These are phyloP conservation scores for Blastobotrys mokoenaii DNA, from an alignment of 805 yeast species.

Conservation along the genomic window DNA sequence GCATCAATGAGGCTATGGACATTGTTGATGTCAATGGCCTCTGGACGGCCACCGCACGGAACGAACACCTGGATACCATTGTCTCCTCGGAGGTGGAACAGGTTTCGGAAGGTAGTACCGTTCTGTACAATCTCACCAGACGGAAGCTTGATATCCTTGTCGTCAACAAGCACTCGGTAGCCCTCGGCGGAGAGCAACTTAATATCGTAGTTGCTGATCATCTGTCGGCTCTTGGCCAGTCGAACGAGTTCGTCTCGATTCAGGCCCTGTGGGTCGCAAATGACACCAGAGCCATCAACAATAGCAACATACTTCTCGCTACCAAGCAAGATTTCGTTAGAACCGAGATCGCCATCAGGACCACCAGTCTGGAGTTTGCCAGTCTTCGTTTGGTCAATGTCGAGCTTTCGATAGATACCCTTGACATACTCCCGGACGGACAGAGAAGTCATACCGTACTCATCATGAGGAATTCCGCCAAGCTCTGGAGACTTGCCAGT, in stretches of 20 bases:
- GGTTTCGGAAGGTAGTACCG: conserved; percentile 86
- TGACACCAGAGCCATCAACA: conserved; percentile 93
- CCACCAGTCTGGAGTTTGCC: conserved; percentile 95
- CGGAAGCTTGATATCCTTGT: conserved; percentile 69
- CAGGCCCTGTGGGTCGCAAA: conserved; percentile 86
- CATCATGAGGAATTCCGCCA: conserved; percentile 98
- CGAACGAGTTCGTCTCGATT: conserved; percentile 69
- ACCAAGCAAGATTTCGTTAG: conserved; percentile 86
- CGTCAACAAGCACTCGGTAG: conserved; percentile 78
- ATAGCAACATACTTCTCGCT: conserved; percentile 79
- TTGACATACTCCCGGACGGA: conserved; percentile 89
- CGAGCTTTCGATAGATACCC: conserved; percentile 73
- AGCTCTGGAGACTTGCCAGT: conserved; percentile 88
- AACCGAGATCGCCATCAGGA: conserved; percentile 97
- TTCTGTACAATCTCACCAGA: conserved; percentile 65
- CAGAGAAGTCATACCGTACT: conserved; percentile 93
- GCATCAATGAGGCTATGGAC: conserved; percentile 65
- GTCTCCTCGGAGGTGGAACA: conserved; percentile 69
- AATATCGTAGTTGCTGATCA: conserved; percentile 61
- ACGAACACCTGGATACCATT: conserved; percentile 75
- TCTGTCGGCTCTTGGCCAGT: conserved; percentile 69
- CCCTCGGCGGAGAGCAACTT: conserved; percentile 66
- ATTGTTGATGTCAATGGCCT: conserved; percentile 82
- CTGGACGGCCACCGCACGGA: conserved; percentile 99
- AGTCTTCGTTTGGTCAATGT: conserved; percentile 49